Evolutionary conservation across 148 eudicot species (phyloP), one percentile per base, ranked within the genome.

Genomic region (Fagopyrum homotropicum): DNA sequence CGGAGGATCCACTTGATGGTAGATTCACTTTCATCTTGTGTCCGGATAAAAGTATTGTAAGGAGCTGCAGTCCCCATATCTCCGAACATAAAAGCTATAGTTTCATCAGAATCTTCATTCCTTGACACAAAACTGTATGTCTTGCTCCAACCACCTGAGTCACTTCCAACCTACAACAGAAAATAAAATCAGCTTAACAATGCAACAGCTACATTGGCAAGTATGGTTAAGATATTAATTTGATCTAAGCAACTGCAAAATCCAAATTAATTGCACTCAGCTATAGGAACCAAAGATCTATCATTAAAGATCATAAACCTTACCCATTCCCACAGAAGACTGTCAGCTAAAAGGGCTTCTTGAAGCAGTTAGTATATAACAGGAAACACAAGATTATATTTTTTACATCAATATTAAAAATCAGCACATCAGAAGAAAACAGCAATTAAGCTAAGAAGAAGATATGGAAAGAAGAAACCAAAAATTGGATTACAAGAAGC

Each of bases 11-110:
- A 96, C 82, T 92, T 96, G 60, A 96, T 66, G 12, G 98, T 92
- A 4, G 94, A 80, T 71, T 77, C 76, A 79, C 99, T 92, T 78
- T 96, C 99, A 1, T 89, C 89, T 77, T 92, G 99, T 10, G 93
- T 87, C 4, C 94, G 89, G 8, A 82, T 56, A 72, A 88, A 96
- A 22, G 99, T 96, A 44, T 74, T 75, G 80, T 92, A 96, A 11
- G 97, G 93, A 43, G 98, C 89, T 17, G 94, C 86, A 63, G 99
- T 90, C 68, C 99, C 99, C 99, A 96, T 92, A 82, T 96, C 99
- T 15, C 99, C 99, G 69, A 88, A 90, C 61, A 92, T 74, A 84
- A 90, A 96, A 72, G 99, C 99, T 57, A 81, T 61, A 2, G 99
- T 90, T 85, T 92, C 90, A 50, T 77, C 87, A 9, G 94, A 86